Evolutionary conservation across 768 basidiomycete species (phyloP).

Genomic region (Mycena galericulata): DNA sequence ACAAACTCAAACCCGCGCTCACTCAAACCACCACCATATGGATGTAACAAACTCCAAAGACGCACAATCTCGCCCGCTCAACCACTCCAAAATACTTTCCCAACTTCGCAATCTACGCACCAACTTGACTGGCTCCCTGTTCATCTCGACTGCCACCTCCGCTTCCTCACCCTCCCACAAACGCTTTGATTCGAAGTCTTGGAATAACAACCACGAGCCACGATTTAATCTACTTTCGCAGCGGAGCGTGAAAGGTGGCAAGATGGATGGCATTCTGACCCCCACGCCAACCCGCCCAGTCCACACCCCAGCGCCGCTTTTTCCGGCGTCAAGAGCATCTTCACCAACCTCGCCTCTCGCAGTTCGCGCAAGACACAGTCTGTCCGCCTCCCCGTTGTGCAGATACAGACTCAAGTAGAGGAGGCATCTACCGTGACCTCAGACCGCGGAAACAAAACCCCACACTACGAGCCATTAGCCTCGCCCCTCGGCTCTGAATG

Average conservation of each 20-base stretch:
- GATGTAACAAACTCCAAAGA: slow-evolving; percentile 5
- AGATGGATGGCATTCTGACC: slow-evolving; percentile 28
- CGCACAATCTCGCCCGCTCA: slow-evolving; percentile 4
- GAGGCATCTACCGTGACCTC: not conserved
- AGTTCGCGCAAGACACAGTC: slow-evolving; percentile 19
- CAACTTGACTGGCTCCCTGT: slow-evolving; percentile 20
- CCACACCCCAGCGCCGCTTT: slow-evolving; percentile 36
- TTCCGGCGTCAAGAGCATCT: slow-evolving; percentile 37
- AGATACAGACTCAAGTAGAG: slow-evolving; percentile 25
- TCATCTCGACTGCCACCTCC: slow-evolving; percentile 22
- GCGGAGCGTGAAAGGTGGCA: slow-evolving; percentile 8
- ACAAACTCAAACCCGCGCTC: too few relatives aligned
- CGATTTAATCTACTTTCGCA: too few relatives aligned
- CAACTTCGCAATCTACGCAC: slow-evolving; percentile 24
- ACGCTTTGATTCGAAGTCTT: slow-evolving; percentile 4
- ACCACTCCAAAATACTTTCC: slow-evolving; percentile 13
- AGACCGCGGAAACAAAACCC: slow-evolving; percentile 3
- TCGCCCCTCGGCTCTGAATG: slow-evolving; percentile 22
- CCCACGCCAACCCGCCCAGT: slow-evolving; percentile 39
- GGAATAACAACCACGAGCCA: not conserved
- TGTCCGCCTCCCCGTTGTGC: slow-evolving; percentile 11
- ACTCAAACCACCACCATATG: not conserved
- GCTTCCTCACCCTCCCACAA: slow-evolving; percentile 13
- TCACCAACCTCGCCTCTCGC: slow-evolving; percentile 37
- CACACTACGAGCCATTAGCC: slow-evolving; percentile 19